These are phyloP conservation scores for Talaromyces thailandensis DNA, from an alignment of 495 filamentous ascomycete species.

Conservation along the genomic window DNA sequence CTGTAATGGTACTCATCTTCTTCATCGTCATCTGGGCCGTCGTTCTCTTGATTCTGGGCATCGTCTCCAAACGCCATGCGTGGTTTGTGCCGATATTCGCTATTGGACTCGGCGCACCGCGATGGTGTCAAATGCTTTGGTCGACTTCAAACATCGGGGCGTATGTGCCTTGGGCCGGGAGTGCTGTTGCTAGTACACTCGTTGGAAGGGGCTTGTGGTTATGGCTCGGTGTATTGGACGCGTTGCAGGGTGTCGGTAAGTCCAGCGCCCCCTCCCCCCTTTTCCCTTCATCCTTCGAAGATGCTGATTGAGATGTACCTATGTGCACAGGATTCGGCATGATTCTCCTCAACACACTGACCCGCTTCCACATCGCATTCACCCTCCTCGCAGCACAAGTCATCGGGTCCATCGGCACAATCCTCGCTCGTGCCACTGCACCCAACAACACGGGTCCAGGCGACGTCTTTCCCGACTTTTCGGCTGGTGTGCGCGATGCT, in stretches of 20 bases:
- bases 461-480: slow-evolving; percentile 55
- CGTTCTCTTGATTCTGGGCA: slow-evolving; percentile 37
- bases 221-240: slow-evolving; percentile 56
- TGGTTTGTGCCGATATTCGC: slow-evolving; percentile 63
- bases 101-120: slow-evolving; percentile 51
- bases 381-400: slow-evolving; percentile 48
- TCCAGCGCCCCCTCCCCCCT: no score
- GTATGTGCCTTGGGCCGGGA: slow-evolving; percentile 51
- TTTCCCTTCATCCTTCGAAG: slow-evolving; percentile 54
- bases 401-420: slow-evolving; percentile 46
- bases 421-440: slow-evolving; percentile 47
- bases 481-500: slow-evolving; percentile 29
- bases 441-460: slow-evolving; percentile 51
- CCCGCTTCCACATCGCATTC: slow-evolving; percentile 48
- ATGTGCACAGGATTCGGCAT: slow-evolving; percentile 55
- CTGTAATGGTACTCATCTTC: slow-evolving; percentile 46
- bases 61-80: slow-evolving; percentile 43
- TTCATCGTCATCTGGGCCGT: slow-evolving; percentile 49
- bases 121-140: slow-evolving; percentile 63
- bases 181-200: slow-evolving; percentile 39
- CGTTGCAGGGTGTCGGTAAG: slow-evolving; percentile 37
- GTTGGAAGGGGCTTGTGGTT: slow-evolving; percentile 51
- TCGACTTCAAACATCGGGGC: slow-evolving; percentile 44
- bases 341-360: slow-evolving; percentile 54
- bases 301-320: slow-evolving; percentile 38